Conservation (phyloP, 2,329 filamentous ascomycete genomes). For the Hypomyces perniciosus region DNA sequence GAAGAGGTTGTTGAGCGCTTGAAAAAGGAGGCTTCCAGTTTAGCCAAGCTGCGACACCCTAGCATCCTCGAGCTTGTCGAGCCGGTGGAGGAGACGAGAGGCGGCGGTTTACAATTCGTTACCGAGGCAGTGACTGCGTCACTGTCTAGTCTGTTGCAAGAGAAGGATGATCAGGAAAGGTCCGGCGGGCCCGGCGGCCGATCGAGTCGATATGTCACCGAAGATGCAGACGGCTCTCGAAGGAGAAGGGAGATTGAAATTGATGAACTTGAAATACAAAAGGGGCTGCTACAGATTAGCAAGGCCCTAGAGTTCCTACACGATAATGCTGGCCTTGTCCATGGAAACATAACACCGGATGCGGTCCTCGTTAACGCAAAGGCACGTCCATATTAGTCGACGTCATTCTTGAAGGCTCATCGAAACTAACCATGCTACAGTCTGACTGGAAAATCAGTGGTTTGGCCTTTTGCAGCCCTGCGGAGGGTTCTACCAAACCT, state of each 20-base stretch:
- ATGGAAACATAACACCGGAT: constrained; percentile 91
- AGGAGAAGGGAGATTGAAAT: constrained; percentile 80
- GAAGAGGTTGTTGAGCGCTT: constrained; percentile 89
- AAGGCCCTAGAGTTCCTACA: constrained; percentile 94
- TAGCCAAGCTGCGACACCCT: constrained; percentile 84
- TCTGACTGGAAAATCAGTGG: constrained; percentile 98
- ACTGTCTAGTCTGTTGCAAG: constrained; percentile 71
- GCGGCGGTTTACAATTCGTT: constrained; percentile 89
- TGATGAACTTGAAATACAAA: constrained; percentile 96
- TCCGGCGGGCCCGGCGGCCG: constrained; percentile 62
- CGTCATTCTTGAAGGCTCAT: not conserved
- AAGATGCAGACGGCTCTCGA: constrained; percentile 67
- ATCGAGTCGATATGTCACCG: constrained; percentile 72
- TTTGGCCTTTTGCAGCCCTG: constrained; percentile 80
- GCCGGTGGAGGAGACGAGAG: constrained; percentile 89
- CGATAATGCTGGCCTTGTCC: constrained; percentile 88
- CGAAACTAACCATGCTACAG: constrained; percentile 38
- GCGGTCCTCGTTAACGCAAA: constrained; percentile 92
- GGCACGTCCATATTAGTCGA: constrained; percentile 38
- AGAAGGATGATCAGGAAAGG: constrained; percentile 84
- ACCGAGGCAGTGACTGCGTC: constrained; percentile 88
- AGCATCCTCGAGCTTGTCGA: constrained; percentile 89
- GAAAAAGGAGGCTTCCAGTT: constrained; percentile 83
- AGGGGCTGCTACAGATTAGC: constrained; percentile 85
- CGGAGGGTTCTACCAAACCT: constrained; percentile 66